Percentiles rank a stretch among this genome's conserved stretches.
Evolutionary conservation across 1,284 basidiomycete genomes (phyloP).

Genomic region (Schizophyllum amplum): DNA sequence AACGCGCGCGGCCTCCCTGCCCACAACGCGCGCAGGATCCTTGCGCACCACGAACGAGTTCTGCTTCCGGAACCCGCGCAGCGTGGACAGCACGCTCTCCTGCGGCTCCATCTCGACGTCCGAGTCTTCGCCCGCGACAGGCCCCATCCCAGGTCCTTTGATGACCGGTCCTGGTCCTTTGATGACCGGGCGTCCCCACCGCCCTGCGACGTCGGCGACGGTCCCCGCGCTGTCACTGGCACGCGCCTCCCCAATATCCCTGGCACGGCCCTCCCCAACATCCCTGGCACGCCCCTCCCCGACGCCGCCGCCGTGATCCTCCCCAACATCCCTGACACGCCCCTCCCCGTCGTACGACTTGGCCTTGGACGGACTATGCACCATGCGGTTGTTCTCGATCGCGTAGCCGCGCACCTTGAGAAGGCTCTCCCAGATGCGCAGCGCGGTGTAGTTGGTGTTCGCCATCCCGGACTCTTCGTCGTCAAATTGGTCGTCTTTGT

Average conservation of each 20-base stretch:
- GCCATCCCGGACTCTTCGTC: conserved; percentile 47
- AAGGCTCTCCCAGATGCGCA: conserved; percentile 60
- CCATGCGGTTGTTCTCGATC: conserved; percentile 23
- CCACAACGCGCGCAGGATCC: background rate
- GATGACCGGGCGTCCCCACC: no score
- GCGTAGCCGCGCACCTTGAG: conserved; percentile 58
- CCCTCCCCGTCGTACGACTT: no score
- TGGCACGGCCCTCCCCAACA: no score
- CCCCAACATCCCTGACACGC: no score
- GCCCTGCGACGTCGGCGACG: no score
- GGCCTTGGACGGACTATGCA: conserved; percentile 10
- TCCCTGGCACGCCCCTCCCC: no score
- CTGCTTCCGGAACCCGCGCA: conserved; percentile 34
- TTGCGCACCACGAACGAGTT: conserved; percentile 45
- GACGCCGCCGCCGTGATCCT: no score
- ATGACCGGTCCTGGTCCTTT: no score
- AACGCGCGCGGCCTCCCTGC: conserved; percentile 1
- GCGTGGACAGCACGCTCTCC: conserved; percentile 40
- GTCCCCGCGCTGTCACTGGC: no score
- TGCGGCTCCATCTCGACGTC: conserved; percentile 3
- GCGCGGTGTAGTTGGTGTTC: conserved; percentile 28
- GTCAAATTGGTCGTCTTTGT: conserved; percentile 22
- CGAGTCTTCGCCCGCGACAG: background rate
- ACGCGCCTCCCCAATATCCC: no score
- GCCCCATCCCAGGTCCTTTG: no score